Conservation (phyloP, 2,329 filamentous ascomycete species). For the Diaporthe sp. region DNA sequence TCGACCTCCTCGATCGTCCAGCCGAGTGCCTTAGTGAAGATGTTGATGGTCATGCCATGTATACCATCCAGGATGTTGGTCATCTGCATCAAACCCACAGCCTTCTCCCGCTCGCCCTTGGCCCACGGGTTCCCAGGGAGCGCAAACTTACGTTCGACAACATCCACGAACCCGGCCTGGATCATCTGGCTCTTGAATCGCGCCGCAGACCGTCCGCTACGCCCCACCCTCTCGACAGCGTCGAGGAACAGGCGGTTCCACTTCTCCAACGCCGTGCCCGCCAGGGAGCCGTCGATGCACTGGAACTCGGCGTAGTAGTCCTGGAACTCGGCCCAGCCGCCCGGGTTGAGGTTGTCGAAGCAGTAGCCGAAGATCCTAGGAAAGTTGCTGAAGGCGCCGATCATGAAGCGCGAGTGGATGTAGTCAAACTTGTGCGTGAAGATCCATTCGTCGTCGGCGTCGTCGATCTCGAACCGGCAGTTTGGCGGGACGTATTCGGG, state of each 20-base stretch:
- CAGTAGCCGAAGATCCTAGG: slow-evolving; percentile 33
- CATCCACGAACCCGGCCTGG: slow-evolving; percentile 45
- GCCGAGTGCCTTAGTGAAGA: slow-evolving; percentile 45
- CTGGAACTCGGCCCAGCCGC: slow-evolving; percentile 40
- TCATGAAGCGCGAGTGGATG: slow-evolving; percentile 40
- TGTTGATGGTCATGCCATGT: slow-evolving; percentile 44
- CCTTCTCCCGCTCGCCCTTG: slow-evolving; percentile 47
- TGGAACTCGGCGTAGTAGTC: slow-evolving; percentile 37
- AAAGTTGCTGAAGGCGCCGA: slow-evolving; percentile 34
- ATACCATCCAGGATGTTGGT: slow-evolving; percentile 46
- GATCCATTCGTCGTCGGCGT: slow-evolving; percentile 40
- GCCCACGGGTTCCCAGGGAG: slow-evolving; percentile 51
- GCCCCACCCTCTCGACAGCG: slow-evolving; percentile 31
- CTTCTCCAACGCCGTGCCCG: slow-evolving; percentile 37
- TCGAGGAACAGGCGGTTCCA: slow-evolving; percentile 37
- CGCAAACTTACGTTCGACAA: slow-evolving; percentile 44
- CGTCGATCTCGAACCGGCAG: slow-evolving; percentile 40
- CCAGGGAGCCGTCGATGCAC: slow-evolving; percentile 36
- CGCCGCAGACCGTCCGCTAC: slow-evolving; percentile 17
- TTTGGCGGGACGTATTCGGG: slow-evolving; percentile 40
- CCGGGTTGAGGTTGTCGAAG: slow-evolving; percentile 38
- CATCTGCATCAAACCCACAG: slow-evolving; percentile 48
- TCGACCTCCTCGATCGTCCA: slow-evolving; percentile 46
- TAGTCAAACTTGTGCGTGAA: slow-evolving; percentile 39
- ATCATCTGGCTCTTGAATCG: slow-evolving; percentile 38